These are phyloP conservation scores for Blastobotrys illinoisensis DNA, from an alignment of 1,139 yeast species.

Conservation along the genomic window DNA sequence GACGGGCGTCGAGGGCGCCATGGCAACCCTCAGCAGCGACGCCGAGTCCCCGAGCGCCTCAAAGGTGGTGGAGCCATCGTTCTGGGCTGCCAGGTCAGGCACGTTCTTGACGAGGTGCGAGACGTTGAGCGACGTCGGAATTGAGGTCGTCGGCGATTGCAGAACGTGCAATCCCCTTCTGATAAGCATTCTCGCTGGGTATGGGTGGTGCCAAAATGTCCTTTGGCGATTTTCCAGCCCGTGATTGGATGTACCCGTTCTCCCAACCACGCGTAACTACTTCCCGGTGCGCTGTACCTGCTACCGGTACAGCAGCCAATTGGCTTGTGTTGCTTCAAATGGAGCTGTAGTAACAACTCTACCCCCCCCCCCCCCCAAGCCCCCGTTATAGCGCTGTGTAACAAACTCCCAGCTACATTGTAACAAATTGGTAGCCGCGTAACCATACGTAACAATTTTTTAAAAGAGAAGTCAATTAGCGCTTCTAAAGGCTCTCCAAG, in stretches of 20 bases:
- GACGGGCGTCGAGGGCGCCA: conserved; percentile 47
- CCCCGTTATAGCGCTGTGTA: too few species aligned
- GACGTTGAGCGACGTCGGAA: conserved; percentile 17
- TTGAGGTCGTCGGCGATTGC: conserved; percentile 18
- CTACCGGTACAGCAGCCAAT: too few species aligned
- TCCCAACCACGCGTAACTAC: too few species aligned
- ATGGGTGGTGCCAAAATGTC: neutral
- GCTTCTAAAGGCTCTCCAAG: too few species aligned
- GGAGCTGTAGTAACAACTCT: too few species aligned
- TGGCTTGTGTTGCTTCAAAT: too few species aligned
- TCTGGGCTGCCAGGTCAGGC: conserved; percentile 10
- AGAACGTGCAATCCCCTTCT: conserved; percentile 13
- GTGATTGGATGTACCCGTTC: neutral
- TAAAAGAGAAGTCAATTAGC: too few species aligned
- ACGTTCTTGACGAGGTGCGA: conserved; percentile 15
- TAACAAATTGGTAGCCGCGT: too few species aligned
- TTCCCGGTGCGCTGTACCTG: too few species aligned
- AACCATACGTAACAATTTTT: too few species aligned
- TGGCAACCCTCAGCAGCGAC: conserved; percentile 40
- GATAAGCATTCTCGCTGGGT: neutral
- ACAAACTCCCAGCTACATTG: too few species aligned
- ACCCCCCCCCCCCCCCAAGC: too few species aligned
- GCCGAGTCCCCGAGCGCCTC: conserved; percentile 40
- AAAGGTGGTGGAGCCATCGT: neutral
- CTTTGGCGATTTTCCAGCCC: neutral